Percentiles rank a stretch among this genome's conserved stretches.
Evolutionary conservation across 2,329 filamentous ascomycete species (phyloP).

Genomic region (Trichophaea hybrida): DNA sequence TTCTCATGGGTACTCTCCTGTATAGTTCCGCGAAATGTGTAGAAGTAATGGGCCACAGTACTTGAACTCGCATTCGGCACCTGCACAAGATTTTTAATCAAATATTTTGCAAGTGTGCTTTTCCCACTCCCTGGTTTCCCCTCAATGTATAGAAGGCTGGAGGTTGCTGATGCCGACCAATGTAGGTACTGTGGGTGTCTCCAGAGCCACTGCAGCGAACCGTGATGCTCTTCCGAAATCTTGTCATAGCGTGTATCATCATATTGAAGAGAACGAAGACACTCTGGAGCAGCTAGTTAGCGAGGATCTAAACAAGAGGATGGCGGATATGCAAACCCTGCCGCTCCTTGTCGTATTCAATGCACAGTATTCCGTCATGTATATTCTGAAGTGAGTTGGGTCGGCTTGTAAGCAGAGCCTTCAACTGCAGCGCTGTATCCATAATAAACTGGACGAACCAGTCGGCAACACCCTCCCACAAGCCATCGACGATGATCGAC

Average conservation of each 20-base stretch:
- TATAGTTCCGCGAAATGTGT: not conserved
- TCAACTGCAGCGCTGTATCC: not conserved
- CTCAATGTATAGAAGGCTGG: not conserved
- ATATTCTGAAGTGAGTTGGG: not conserved
- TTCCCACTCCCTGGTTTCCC: not conserved
- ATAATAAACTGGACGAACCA: not conserved
- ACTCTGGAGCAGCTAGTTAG: not conserved
- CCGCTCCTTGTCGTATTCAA: not conserved
- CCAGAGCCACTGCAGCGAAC: not conserved
- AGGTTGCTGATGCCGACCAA: not conserved
- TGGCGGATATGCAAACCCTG: not conserved
- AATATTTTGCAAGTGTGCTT: not conserved
- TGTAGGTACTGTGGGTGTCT: not conserved
- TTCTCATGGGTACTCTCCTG: not conserved
- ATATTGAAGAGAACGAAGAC: not conserved
- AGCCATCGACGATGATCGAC: not conserved
- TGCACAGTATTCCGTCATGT: not conserved
- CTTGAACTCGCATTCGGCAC: not conserved
- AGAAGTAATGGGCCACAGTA: conserved; percentile 3
- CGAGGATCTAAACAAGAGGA: not conserved
- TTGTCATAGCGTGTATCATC: not conserved
- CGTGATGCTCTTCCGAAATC: not conserved
- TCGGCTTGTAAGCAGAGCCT: not conserved
- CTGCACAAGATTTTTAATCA: not conserved
- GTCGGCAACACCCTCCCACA: not conserved